A percentile compares a stretch with the other conserved stretches of the same genome.
phyloP scores from a whole-genome alignment of 2,329 filamentous ascomycete species.

The Calonectria crousiana region DNA sequence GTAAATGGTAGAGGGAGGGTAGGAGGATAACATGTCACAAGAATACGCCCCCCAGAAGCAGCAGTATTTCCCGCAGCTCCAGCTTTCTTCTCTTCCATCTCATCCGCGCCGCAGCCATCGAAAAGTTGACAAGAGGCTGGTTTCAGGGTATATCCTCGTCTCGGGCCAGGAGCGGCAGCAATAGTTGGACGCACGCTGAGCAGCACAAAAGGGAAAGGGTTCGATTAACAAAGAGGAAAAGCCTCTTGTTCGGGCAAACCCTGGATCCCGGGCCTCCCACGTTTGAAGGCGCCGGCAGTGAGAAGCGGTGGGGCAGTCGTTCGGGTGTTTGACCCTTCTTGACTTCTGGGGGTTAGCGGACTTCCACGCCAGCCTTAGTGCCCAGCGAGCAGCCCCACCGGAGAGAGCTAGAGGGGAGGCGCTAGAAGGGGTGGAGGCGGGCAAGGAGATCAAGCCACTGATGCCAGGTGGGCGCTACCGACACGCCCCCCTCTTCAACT shows the following conservation, averaged over 20 bases:
- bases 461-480: neutral
- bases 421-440: neutral
- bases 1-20: neutral
- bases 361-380: conserved; percentile 18
- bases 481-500: neutral
- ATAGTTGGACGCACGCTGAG: neutral
- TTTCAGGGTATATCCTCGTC: conserved; percentile 3
- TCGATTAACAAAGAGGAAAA: neutral
- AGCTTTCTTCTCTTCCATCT: neutral
- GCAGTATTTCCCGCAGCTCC: neutral
- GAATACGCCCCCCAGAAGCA: neutral
- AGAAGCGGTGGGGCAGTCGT: conserved; percentile 22
- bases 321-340: conserved; percentile 34
- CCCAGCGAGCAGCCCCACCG: neutral
- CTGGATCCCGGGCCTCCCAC: conserved; percentile 5
- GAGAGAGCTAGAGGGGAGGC: neutral
- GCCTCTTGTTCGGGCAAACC: conserved; percentile 13
- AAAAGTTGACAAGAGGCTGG: conserved; percentile 1
- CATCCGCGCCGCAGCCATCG: neutral
- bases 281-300: conserved; percentile 30
- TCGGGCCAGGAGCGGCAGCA: neutral
- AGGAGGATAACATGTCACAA: neutral
- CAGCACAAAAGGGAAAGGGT: neutral
- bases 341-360: conserved; percentile 33
- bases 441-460: neutral